Percentiles rank a stretch among this genome's conserved stretches.
Conservation (phyloP, 2,329 filamentous ascomycete species). For the Apiospora sp. region DNA sequence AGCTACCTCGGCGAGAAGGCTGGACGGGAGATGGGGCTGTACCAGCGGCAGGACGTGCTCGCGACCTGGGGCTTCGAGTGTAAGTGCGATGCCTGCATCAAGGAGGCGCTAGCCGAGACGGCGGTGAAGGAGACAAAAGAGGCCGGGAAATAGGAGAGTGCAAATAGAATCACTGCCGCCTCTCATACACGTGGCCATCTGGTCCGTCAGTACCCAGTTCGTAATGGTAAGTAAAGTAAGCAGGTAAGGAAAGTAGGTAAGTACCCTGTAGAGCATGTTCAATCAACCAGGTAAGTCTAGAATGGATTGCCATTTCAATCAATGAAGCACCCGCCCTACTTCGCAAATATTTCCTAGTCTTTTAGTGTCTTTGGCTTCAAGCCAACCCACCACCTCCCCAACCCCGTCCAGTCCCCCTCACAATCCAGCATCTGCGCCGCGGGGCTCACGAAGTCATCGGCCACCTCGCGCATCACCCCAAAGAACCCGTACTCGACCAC, state of each 20-base stretch:
- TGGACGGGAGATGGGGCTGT: neutral
- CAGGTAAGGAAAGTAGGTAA: neutral
- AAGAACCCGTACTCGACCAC: slow-evolving; percentile 34
- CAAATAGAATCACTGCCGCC: neutral
- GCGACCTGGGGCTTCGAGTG: neutral
- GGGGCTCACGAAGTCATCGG: slow-evolving; percentile 3
- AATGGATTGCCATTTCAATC: neutral
- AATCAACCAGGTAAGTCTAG: neutral
- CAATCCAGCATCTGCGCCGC: neutral
- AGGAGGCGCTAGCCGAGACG: neutral
- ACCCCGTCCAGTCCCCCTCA: neutral
- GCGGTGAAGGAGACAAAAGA: neutral
- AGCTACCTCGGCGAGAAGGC: neutral
- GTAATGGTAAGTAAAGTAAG: neutral
- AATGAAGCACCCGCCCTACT: neutral
- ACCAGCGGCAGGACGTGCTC: neutral
- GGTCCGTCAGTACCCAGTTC: neutral
- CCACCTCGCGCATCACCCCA: slow-evolving; percentile 27
- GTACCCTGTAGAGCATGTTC: neutral
- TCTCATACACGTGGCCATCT: neutral
- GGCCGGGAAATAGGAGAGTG: neutral
- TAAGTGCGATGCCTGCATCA: neutral
- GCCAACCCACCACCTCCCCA: slow-evolving; percentile 20
- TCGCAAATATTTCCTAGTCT: neutral
- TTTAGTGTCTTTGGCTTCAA: neutral